Base-by-base conservation (phyloP, 1,284 basidiomycete genomes). In the Rhizoctonia solani region DNA sequence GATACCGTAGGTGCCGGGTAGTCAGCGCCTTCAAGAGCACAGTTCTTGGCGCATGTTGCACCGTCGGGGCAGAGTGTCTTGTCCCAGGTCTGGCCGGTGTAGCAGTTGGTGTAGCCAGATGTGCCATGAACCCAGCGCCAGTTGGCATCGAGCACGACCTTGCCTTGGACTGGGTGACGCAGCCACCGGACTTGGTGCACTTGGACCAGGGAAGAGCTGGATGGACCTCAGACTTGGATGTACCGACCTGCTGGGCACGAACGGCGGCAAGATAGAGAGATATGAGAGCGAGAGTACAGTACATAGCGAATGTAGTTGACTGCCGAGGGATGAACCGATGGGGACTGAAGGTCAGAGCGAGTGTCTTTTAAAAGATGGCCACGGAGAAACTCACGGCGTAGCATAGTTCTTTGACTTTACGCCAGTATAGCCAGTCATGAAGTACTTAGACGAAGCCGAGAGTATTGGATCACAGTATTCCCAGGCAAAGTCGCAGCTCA, bases 11-110 rank as follows among this genome's bases (percentile, higher is more conserved):
- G 79, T 81, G 70, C 74, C 78, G 8, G 75, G 75, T 86, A 85
- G 75, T 83, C 81, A 16, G 83, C 84, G 69, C 84, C 84, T 68
- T 86, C 84, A 69, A 86, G 75, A 23, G 83, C 84, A 71, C 84
- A 86, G 77, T 83, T 82, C 30, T 74, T 67, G 5, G 81, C 81
- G 74, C 83, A 77, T n/a, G 80, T 81, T 4, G 72, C 73, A 21
- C 74, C 72, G 71, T 82, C 80, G 41, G 83, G 79, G 73, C 84
- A 85, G 56, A 83, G 72, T 3, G 78, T 27, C 6, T 27, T 19
- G 49, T 65, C 50, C 69, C 69, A 70, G 9, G 34, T 42, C 46
- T 69, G 66, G 19, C 83, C 83, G 69, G 81, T 83, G 76, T 84
- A 84, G 77, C 83, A 85, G 76, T 84, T 66, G 49, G 61, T 66